These are phyloP conservation scores for Cordia subcordata DNA, from an alignment of 257 asterid genomes.

Conservation along the genomic window DNA sequence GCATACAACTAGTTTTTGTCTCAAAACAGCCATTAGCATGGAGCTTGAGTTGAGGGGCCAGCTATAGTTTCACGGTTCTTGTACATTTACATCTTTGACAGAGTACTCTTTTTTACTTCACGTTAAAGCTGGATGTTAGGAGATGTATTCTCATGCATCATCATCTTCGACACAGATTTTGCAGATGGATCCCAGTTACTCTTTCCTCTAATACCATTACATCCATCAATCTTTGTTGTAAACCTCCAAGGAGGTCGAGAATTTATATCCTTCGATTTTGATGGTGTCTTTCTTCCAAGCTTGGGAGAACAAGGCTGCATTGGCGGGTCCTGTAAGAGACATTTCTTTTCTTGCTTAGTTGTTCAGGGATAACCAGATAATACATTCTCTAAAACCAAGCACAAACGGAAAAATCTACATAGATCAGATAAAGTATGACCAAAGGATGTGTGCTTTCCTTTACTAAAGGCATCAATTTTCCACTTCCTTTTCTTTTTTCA, in stretches of 20 bases:
- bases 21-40: too few species aligned
- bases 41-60: too few species aligned
- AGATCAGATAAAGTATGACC: too few species aligned
- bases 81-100: neutral
- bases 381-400: too few species aligned
- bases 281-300: conserved; percentile 26
- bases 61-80: too few species aligned
- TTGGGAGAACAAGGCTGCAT: conserved; percentile 27
- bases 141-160: conserved; percentile 44
- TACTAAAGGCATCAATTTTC: too few species aligned
- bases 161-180: conserved; percentile 28
- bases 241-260: conserved; percentile 59
- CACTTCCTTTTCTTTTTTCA: too few species aligned
- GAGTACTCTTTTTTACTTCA: neutral
- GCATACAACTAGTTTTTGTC: too few species aligned
- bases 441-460: too few species aligned
- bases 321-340: conserved; percentile 31
- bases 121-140: conserved; percentile 52
- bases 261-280: conserved; percentile 31
- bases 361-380: too few species aligned
- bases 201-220: conserved; percentile 31
- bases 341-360: too few species aligned
- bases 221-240: conserved; percentile 36
- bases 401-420: too few species aligned
- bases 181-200: conserved; percentile 20